Evolutionary conservation across 805 yeast genomes (phyloP).

Genomic region (Cyberlindnera mrakii): DNA sequence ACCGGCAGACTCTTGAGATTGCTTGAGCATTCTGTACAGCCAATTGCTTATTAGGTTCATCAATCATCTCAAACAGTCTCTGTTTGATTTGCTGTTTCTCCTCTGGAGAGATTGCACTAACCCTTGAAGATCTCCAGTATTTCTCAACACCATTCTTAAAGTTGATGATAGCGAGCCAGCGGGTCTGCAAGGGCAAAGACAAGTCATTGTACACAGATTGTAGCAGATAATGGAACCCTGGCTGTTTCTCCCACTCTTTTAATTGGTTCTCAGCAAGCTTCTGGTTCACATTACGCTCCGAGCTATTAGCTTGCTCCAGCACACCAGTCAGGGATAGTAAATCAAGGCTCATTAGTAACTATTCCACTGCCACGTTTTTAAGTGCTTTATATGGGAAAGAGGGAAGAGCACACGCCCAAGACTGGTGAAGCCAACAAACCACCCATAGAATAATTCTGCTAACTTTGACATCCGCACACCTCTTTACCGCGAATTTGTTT

Average conservation of each 20-base stretch:
- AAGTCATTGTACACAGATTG: constrained; percentile 60
- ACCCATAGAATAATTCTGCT: no score
- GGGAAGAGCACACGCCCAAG: no score
- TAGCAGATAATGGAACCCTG: constrained; percentile 51
- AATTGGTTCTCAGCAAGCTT: constrained; percentile 64
- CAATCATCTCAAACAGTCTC: constrained; percentile 51
- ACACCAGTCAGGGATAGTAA: constrained; percentile 19
- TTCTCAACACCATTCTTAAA: constrained; percentile 84
- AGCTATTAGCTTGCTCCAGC: constrained; percentile 44
- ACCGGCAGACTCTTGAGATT: constrained; percentile 67
- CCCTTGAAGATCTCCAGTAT: constrained; percentile 72
- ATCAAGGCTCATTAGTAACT: constrained; percentile 9
- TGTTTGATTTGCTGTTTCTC: constrained; percentile 63
- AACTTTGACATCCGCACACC: no score
- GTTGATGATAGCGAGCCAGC: constrained; percentile 86
- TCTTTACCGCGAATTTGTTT: no score
- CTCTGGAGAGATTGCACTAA: constrained; percentile 48
- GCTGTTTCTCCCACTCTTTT: constrained; percentile 58
- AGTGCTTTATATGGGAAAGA: no score
- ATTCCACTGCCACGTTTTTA: no score
- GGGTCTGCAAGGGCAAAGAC: constrained; percentile 51
- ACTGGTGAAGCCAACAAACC: no score
- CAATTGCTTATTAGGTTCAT: constrained; percentile 69
- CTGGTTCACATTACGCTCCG: constrained; percentile 46
- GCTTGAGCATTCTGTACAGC: constrained; percentile 83